Percentiles rank a stretch among this genome's conserved stretches.
Conservation (phyloP, 1,284 basidiomycete species). For the Rhodofomes roseus region DNA sequence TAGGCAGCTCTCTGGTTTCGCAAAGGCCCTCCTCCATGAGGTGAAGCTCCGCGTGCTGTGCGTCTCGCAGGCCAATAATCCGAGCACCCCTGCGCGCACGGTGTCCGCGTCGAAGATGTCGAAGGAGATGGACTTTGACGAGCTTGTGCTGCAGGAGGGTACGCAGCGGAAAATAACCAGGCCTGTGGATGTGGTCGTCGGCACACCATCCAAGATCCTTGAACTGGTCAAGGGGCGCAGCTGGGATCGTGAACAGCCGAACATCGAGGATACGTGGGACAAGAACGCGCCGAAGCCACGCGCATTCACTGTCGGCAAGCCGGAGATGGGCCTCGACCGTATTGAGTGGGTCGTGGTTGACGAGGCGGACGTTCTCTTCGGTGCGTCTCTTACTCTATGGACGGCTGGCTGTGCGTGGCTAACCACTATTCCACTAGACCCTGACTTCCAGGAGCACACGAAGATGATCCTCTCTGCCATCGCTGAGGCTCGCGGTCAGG, state of each 20-base stretch:
- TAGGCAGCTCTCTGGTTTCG: slow-evolving; percentile 70
- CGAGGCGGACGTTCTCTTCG: slow-evolving; percentile 87
- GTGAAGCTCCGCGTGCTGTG: slow-evolving; percentile 75
- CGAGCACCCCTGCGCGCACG: slow-evolving; percentile 31
- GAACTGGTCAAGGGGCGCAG: slow-evolving; percentile 66
- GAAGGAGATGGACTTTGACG: slow-evolving; percentile 26
- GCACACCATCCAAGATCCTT: slow-evolving; percentile 74
- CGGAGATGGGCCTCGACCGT: slow-evolving; percentile 55
- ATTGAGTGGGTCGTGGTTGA: slow-evolving; percentile 87
- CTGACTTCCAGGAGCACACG: slow-evolving; percentile 76
- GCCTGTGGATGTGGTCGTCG: slow-evolving; percentile 72
- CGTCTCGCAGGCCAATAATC: slow-evolving; percentile 57
- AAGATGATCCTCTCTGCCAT: slow-evolving; percentile 65
- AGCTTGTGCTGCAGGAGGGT: slow-evolving; percentile 12
- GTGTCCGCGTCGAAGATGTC: slow-evolving; percentile 50
- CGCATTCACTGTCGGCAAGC: slow-evolving; percentile 36
- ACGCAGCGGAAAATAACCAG: slow-evolving; percentile 23
- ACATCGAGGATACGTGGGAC: slow-evolving; percentile 16
- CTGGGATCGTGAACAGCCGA: slow-evolving; percentile 52
- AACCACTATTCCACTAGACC: slow-evolving; percentile 42
- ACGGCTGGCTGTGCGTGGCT: not conserved
- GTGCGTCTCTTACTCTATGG: slow-evolving; percentile 36
- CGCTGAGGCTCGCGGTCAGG: slow-evolving; percentile 53
- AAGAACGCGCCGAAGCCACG: slow-evolving; percentile 21
- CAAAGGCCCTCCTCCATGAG: slow-evolving; percentile 71